Conservation (phyloP, 192 early-diverging fungal species). For the Dissophora ornata region DNA sequence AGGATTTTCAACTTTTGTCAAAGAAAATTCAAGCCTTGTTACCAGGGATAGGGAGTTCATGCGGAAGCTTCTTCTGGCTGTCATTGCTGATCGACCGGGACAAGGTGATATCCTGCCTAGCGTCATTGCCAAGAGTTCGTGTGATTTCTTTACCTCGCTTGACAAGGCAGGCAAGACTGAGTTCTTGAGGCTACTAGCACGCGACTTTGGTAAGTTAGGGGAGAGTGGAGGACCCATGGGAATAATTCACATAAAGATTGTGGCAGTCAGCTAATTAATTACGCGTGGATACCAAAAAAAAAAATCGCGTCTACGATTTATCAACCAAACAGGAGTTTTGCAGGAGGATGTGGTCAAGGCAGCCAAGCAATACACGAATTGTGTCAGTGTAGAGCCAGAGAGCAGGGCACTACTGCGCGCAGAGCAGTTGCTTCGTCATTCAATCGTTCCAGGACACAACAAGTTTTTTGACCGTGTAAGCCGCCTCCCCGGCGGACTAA, state of each 20-base stretch:
- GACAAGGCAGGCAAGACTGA: conserved; percentile 57
- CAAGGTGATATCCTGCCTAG: conserved; percentile 64
- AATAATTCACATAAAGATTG: not conserved
- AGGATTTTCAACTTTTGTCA: conserved; percentile 46
- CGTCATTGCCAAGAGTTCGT: conserved; percentile 63
- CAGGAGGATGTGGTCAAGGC: conserved; percentile 52
- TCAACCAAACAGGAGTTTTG: conserved; percentile 56
- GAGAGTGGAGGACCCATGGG: too few relatives aligned
- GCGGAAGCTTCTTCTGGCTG: conserved; percentile 47
- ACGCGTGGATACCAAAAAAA: too few relatives aligned
- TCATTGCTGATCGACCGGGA: conserved; percentile 60
- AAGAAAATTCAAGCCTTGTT: conserved; percentile 21
- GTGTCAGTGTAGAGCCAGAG: conserved; percentile 21
- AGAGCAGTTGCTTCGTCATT: conserved; percentile 71
- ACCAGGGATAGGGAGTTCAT: conserved; percentile 52
- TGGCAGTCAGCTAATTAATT: too few relatives aligned
- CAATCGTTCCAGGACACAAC: conserved; percentile 75
- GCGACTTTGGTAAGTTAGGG: conserved; percentile 52
- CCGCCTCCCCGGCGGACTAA: conserved; percentile 80
- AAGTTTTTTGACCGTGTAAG: conserved; percentile 83
- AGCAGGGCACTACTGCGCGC: conserved; percentile 53
- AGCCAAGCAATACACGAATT: conserved; percentile 36
- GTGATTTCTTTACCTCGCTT: conserved; percentile 66
- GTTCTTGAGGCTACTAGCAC: conserved; percentile 62
- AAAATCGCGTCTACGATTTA: too few relatives aligned